Conservation (phyloP, 1,284 basidiomycete species). For the Schizophyllum commune region DNA sequence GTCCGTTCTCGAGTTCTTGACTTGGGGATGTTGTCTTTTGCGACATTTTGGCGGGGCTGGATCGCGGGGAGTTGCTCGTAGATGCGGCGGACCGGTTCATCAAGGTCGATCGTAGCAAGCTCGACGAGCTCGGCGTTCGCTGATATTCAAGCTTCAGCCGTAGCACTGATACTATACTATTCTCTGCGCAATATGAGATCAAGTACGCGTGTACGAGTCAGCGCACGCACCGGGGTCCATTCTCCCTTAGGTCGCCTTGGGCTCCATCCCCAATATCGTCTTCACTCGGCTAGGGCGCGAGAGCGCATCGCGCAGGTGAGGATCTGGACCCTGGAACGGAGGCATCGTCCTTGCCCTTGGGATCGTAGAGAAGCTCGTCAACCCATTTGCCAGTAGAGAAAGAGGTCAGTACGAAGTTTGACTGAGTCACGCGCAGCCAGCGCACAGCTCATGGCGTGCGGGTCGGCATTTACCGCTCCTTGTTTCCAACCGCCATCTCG, state of each 20-base stretch:
- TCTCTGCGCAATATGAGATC: neutral
- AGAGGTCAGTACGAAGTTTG: slow-evolving; percentile 35
- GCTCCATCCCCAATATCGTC: slow-evolving; percentile 31
- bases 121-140: slow-evolving; percentile 30
- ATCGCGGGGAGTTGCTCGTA: neutral
- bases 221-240: neutral
- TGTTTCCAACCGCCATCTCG: too few relatives aligned
- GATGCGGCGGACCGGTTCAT: neutral
- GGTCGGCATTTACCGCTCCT: too few relatives aligned
- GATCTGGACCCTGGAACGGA: slow-evolving; percentile 78
- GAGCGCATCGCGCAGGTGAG: slow-evolving; percentile 75
- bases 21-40: neutral
- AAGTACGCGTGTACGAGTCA: neutral
- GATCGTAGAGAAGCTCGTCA: slow-evolving; percentile 81
- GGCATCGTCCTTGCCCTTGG: slow-evolving; percentile 95
- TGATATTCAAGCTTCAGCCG: slow-evolving; percentile 30
- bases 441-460: too few relatives aligned
- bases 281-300: slow-evolving; percentile 86
- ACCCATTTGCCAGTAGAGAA: slow-evolving; percentile 94
- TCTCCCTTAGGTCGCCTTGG: slow-evolving; percentile 23
- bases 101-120: slow-evolving; percentile 29
- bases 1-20: neutral
- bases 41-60: neutral
- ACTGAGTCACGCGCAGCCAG: too few relatives aligned
- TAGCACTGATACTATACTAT: slow-evolving; percentile 4